Conservation (phyloP, 768 basidiomycete species). For the Boletus speciosus region DNA sequence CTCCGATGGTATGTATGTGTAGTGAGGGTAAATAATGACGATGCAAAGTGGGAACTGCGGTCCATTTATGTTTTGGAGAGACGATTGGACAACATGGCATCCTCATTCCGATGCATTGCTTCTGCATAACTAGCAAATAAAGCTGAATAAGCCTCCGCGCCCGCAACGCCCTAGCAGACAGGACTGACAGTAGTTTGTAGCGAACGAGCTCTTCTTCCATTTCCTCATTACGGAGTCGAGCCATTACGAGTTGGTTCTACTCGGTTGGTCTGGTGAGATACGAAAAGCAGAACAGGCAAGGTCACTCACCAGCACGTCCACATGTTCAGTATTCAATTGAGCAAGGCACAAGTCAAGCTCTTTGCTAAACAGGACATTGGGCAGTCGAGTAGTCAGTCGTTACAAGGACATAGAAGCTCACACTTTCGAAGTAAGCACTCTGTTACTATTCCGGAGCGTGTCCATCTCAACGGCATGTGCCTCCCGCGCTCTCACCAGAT, state of each 20-base stretch:
- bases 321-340: conserved; percentile 80
- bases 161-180: background rate
- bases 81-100: conserved; percentile 64
- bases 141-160: background rate
- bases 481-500: conserved; percentile 69
- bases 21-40: background rate
- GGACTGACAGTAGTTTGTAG: conserved; percentile 77
- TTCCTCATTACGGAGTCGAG: conserved; percentile 86
- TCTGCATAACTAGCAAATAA: conserved; percentile 51
- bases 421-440: conserved; percentile 75
- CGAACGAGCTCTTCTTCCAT: conserved; percentile 91
- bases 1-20: conserved; percentile 12
- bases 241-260: conserved; percentile 88
- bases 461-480: conserved; percentile 86
- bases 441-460: conserved; percentile 73
- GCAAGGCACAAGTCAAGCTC: conserved; percentile 74
- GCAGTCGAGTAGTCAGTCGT: background rate
- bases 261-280: conserved; percentile 24
- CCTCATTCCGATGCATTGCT: conserved; percentile 74
- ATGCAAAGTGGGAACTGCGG: background rate
- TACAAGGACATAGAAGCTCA: conserved; percentile 38
- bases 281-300: background rate
- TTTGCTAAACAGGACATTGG: conserved; percentile 49
- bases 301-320: conserved; percentile 58
- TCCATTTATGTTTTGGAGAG: conserved; percentile 38